Conservation (phyloP, 2,329 filamentous ascomycete genomes). For the Fusarium sp. region DNA sequence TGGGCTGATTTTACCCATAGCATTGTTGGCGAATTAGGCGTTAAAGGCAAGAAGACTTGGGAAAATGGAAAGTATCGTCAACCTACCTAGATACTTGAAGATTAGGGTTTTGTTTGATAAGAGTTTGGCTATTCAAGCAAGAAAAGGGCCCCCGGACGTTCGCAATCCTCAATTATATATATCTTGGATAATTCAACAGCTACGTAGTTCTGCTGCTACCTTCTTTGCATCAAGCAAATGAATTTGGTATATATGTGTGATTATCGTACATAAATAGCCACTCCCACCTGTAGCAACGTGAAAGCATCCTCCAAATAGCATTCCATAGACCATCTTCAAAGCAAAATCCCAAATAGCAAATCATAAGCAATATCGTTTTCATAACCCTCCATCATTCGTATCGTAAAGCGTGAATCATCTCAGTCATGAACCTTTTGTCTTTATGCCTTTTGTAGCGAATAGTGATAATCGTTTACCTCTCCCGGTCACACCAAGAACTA, state of each 20-base stretch:
- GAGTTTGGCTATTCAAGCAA: background rate
- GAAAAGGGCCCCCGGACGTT: background rate
- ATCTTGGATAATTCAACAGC: background rate
- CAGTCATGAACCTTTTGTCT: slow-evolving; percentile 41
- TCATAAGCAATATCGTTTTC: slow-evolving; percentile 27
- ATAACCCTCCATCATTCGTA: slow-evolving; percentile 35
- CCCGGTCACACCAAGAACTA: background rate
- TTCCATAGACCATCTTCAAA: slow-evolving; percentile 21
- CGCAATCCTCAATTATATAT: background rate
- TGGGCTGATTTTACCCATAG: slow-evolving; percentile 35
- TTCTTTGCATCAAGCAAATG: slow-evolving; percentile 18
- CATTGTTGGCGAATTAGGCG: slow-evolving; percentile 49
- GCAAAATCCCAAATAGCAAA: slow-evolving; percentile 30
- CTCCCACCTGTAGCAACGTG: slow-evolving; percentile 20
- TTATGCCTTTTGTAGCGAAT: slow-evolving; percentile 3
- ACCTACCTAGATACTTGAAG: background rate
- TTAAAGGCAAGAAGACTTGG: slow-evolving; percentile 41
- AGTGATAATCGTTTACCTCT: background rate
- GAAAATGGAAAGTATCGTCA: slow-evolving; percentile 15
- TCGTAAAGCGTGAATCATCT: slow-evolving; percentile 44
- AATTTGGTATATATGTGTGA: slow-evolving; percentile 22
- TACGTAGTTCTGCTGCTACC: background rate
- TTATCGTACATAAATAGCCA: slow-evolving; percentile 37
- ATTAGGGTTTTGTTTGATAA: background rate
- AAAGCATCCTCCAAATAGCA: slow-evolving; percentile 27